Base-by-base conservation (phyloP, 1,284 basidiomycete species). In the Heimioporus punctisporus region DNA sequence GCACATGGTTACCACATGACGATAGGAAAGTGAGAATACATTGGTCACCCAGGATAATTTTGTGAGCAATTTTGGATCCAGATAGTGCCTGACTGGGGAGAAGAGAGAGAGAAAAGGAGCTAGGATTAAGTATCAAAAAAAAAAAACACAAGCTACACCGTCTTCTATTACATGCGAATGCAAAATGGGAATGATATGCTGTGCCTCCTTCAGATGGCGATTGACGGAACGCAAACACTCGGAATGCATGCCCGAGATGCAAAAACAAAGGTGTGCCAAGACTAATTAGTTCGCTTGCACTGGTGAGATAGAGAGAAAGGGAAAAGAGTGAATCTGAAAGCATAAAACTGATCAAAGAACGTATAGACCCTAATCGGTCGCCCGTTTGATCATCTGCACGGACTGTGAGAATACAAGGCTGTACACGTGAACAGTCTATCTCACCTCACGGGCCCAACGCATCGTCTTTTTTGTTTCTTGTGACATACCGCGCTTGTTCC, bases 381-480 rank as follows among this genome's bases (percentile, higher is more conserved):
- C 87, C 14, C 75, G 74, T 70, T 86, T 89, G 62, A 89, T 79
- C 85, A 87, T 86, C 86, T 89, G 52, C 4, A 56, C 24, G 28
- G 34, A 48, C 2, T 12, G 19, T 43, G 47, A n/a, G 51, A 39
- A 48, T 48, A 41, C 0, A 23, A 6, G 5, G 39, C 3, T 23
- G 17, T 25, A 5, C 15, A 15, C 1, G 45, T 9, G 12, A 25
- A 28, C 6, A 48, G 48, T 6, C 28, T 19, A 19, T 74, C 84
- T 55, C 63, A 91, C 91, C 81, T 93, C 90, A 43, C 89, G 82
- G 46, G 91, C 90, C 90, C 90, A 93, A 55, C 89, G 85, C 75
- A 91, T 75, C 12, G 87, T 91, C 77, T 83, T 88, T 82, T 87
- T 92, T 30, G 85, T 86, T 60, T 92, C 90, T 45, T 75, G 69